Evolutionary conservation across 805 yeast species (phyloP).

Genomic region (Suhomyces sp.): DNA sequence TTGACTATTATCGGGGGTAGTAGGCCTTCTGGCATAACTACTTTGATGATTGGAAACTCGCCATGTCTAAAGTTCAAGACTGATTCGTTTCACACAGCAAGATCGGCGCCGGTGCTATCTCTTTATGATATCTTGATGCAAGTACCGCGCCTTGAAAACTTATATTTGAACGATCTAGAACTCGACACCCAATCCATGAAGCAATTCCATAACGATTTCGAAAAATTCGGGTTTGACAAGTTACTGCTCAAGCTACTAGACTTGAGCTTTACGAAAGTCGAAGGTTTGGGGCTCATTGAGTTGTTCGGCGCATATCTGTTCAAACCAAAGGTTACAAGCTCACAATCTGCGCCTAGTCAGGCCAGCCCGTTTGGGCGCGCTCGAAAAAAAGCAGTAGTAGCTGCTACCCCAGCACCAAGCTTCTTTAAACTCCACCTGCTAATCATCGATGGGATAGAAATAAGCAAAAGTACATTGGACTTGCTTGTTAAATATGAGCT

Average conservation of each 20-base stretch:
- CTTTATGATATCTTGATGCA: conserved; percentile 18
- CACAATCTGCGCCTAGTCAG: neutral
- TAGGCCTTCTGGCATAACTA: neutral
- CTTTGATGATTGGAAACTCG: conserved; percentile 11
- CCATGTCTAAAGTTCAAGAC: conserved; percentile 13
- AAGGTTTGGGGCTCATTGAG: conserved; percentile 39
- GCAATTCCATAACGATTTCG: conserved; percentile 26
- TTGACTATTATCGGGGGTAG: conserved; percentile 6
- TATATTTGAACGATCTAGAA: conserved; percentile 34
- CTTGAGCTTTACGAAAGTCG: conserved; percentile 35
- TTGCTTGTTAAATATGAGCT: conserved; percentile 16
- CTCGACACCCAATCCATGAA: conserved; percentile 35
- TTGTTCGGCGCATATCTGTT: conserved; percentile 16
- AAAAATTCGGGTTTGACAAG: conserved; percentile 12
- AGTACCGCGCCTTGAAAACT: conserved; percentile 18
- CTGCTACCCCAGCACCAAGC: neutral
- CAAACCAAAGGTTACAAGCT: neutral
- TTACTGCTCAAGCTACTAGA: conserved; percentile 27
- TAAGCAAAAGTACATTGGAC: conserved; percentile 27
- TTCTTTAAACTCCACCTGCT: conserved; percentile 18
- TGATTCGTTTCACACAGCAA: conserved; percentile 6
- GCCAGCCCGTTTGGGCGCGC: neutral
- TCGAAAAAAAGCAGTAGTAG: neutral
- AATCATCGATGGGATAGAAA: conserved; percentile 32
- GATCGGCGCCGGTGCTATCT: conserved; percentile 2